Evolutionary conservation across 2,329 filamentous ascomycete genomes (phyloP).

Genomic region (Fusarium ambrosium): DNA sequence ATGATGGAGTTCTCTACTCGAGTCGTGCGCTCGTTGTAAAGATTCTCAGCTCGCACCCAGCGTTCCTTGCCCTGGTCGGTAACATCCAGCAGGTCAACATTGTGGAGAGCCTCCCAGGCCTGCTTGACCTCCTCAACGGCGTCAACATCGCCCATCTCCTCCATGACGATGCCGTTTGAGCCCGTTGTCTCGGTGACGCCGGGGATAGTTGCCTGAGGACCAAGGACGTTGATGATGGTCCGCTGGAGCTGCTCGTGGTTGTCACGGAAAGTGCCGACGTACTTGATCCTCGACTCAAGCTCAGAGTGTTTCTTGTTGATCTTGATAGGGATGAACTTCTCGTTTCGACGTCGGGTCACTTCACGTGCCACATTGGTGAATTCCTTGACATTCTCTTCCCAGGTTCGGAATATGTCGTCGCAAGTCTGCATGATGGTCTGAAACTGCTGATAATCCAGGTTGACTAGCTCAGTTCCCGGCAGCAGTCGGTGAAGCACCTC

Average conservation of each 20-base stretch:
- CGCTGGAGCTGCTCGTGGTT: conserved; percentile 98
- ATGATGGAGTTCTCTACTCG: conserved; percentile 99
- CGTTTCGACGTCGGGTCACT: conserved; percentile 90
- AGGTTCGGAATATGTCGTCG: conserved; percentile 88
- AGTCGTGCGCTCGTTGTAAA: conserved; percentile 97
- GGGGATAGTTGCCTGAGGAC: conserved; percentile 74
- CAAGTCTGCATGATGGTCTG: conserved; percentile 85
- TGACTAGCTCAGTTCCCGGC: conserved; percentile 88
- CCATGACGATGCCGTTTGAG: conserved; percentile 78
- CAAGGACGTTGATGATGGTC: conserved; percentile 97
- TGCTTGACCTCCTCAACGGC: conserved; percentile 96
- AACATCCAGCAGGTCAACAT: conserved; percentile 95
- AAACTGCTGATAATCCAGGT: conserved; percentile 93
- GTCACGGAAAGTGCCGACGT: conserved; percentile 93
- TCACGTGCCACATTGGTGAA: conserved; percentile 98
- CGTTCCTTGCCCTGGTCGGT: conserved; percentile 88
- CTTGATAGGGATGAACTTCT: conserved; percentile 99
- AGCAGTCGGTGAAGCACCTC: conserved; percentile 87
- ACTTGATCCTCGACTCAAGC: conserved; percentile 90
- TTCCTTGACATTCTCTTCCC: conserved; percentile 97
- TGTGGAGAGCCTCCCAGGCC: conserved; percentile 93
- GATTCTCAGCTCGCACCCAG: conserved; percentile 94
- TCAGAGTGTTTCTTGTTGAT: conserved; percentile 89
- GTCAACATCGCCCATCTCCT: conserved; percentile 97
- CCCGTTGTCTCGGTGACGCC: conserved; percentile 64